A percentile compares a stretch with the other conserved stretches of the same genome.
phyloP scores from a whole-genome alignment of 371 early-diverging fungal genomes.

The Smittium culicis region DNA sequence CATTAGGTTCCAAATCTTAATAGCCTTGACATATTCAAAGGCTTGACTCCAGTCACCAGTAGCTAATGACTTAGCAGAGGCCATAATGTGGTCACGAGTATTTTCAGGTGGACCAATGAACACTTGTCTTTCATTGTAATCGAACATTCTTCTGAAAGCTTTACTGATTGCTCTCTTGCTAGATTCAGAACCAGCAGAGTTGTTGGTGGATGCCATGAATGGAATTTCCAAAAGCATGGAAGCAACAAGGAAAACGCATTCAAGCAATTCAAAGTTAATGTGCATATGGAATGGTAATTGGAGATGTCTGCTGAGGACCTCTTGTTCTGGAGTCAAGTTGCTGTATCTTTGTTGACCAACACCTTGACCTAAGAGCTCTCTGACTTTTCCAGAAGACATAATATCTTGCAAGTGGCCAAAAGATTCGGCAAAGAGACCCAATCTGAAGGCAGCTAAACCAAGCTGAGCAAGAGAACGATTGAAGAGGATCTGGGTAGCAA shows the following conservation, averaged over 20 bases:
- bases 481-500: slow-evolving; percentile 85
- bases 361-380: slow-evolving; percentile 92
- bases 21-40: slow-evolving; percentile 61
- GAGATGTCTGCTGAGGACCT: slow-evolving; percentile 78
- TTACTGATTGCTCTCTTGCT: slow-evolving; percentile 75
- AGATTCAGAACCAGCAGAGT: slow-evolving; percentile 39
- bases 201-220: slow-evolving; percentile 75
- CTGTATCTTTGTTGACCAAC: slow-evolving; percentile 57
- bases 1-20: slow-evolving; percentile 93
- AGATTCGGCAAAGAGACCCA: slow-evolving; percentile 78
- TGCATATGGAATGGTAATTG: slow-evolving; percentile 98
- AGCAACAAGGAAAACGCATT: slow-evolving; percentile 87
- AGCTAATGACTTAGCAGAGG: slow-evolving; percentile 80
- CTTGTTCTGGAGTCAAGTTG: slow-evolving; percentile 65
- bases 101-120: slow-evolving; percentile 95
- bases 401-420: slow-evolving; percentile 80
- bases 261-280: slow-evolving; percentile 93
- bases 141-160: slow-evolving; percentile 85
- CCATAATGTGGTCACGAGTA: slow-evolving; percentile 95
- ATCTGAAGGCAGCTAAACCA: slow-evolving; percentile 92
- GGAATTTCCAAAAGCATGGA: slow-evolving; percentile 96
- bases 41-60: slow-evolving; percentile 87
- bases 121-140: slow-evolving; percentile 85
- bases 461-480: slow-evolving; percentile 93
- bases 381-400: slow-evolving; percentile 67